Evolutionary conservation across 768 basidiomycete species (phyloP).

Genomic region (Panus rudis): DNA sequence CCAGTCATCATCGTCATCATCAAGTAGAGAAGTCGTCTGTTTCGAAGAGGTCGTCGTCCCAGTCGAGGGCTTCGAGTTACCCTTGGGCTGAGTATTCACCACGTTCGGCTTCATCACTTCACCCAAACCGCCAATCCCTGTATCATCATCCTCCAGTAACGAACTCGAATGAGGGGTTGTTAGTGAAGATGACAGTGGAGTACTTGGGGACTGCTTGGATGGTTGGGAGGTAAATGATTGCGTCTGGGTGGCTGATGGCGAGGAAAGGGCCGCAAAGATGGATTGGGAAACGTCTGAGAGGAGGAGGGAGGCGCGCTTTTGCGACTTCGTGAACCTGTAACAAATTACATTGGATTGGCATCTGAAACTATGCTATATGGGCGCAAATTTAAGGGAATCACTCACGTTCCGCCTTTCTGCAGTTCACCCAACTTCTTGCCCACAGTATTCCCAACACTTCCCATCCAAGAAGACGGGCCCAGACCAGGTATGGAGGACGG

Average conservation of each 20-base stretch:
- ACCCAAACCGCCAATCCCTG: constrained; percentile 21
- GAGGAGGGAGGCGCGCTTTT: constrained; percentile 62
- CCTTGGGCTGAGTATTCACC: constrained; percentile 17
- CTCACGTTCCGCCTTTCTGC: constrained; percentile 48
- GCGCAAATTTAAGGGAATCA: constrained; percentile 20
- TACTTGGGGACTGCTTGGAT: constrained; percentile 19
- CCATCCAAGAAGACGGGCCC: constrained; percentile 27
- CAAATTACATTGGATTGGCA: too few relatives aligned
- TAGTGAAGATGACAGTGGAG: constrained; percentile 13
- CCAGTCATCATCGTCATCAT: constrained; percentile 50
- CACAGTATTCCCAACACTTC: constrained; percentile 40
- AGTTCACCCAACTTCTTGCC: constrained; percentile 57
- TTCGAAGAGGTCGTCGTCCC: constrained; percentile 5
- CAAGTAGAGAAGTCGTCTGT: constrained; percentile 1
- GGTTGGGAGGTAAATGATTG: constrained; percentile 16
- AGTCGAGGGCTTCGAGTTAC: constrained; percentile 8
- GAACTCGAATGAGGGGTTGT: constrained; percentile 20
- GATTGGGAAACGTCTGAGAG: constrained; percentile 59
- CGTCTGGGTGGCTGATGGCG: too few relatives aligned
- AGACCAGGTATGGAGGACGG: constrained; percentile 34
- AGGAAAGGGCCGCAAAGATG: constrained; percentile 40
- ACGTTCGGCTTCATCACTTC: constrained; percentile 28
- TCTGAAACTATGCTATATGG: too few relatives aligned
- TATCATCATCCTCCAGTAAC: constrained; percentile 37
- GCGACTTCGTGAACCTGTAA: constrained; percentile 54